A percentile compares a stretch with the other conserved stretches of the same genome.
phyloP scores from a whole-genome alignment of 1,284 basidiomycete species.

The Pisolithus thermaeus region DNA sequence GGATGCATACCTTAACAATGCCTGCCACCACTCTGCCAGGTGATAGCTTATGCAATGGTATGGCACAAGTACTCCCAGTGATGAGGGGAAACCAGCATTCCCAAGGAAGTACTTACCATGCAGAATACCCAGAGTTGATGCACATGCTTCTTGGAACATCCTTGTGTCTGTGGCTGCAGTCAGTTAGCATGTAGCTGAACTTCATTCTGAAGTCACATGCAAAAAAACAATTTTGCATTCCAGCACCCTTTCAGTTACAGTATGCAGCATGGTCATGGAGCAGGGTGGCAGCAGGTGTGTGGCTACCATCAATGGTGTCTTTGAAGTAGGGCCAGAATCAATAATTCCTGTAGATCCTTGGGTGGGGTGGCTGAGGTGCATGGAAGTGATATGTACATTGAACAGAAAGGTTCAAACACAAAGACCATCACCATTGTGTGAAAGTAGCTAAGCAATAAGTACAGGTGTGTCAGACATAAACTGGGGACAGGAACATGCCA shows the following conservation, averaged over 20 bases:
- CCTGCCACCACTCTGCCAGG: not conserved
- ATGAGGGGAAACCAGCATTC: constrained; percentile 3
- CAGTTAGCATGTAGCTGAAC: too few species aligned
- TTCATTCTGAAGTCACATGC: constrained; percentile 13
- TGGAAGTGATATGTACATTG: constrained; percentile 6
- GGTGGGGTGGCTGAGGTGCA: not conserved
- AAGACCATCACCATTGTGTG: constrained; percentile 2
- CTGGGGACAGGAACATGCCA: too few species aligned
- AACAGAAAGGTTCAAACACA: constrained; percentile 3
- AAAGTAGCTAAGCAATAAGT: constrained; percentile 1
- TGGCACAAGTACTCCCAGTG: not conserved
- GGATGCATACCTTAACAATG: too few species aligned
- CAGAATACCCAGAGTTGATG: constrained; percentile 3
- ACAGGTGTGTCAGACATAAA: too few species aligned
- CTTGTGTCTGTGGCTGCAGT: constrained; percentile 6
- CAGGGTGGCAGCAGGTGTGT: not conserved
- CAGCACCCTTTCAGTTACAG: constrained; percentile 19
- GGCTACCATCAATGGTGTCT: constrained; percentile 4
- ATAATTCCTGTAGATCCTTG: not conserved
- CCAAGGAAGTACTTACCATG: constrained; percentile 13
- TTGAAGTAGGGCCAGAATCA: constrained; percentile 5
- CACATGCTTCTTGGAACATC: constrained; percentile 4
- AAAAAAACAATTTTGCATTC: constrained; percentile 23
- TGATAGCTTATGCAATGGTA: constrained; percentile 1
- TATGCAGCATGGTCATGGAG: not conserved